Conservation (phyloP, 2,329 filamentous ascomycete genomes). For the Nemania sp. region DNA sequence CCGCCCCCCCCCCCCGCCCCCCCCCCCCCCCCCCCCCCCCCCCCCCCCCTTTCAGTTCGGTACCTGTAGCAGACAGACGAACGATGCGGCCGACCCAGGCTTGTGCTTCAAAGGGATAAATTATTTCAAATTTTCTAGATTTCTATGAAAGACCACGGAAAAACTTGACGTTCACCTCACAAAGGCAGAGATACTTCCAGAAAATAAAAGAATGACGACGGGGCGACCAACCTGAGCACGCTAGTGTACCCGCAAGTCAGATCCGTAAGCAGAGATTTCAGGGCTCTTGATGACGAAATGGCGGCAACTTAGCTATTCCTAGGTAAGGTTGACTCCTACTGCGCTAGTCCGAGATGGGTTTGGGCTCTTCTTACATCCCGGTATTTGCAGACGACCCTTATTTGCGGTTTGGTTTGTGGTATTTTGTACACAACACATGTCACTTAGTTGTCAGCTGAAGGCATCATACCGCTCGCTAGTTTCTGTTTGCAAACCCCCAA, state of each 20-base stretch:
- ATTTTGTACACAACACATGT: too few relatives aligned
- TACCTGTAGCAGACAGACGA: background rate
- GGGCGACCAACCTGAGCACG: background rate
- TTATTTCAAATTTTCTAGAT: too few relatives aligned
- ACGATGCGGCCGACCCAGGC: background rate
- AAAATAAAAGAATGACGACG: background rate
- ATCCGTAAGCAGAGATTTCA: slow-evolving; percentile 24
- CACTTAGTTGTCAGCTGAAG: background rate
- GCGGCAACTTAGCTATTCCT: background rate
- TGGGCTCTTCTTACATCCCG: background rate
- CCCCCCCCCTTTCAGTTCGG: slow-evolving; percentile 4
- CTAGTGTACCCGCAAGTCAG: slow-evolving; percentile 2
- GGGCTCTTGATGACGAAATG: slow-evolving; percentile 29
- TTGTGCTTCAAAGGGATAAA: background rate
- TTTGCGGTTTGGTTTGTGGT: background rate
- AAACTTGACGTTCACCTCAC: too few relatives aligned
- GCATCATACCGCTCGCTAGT: background rate
- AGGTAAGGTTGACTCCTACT: background rate
- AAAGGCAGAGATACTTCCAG: too few relatives aligned
- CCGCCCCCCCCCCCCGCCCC: too few relatives aligned
- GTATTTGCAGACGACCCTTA: slow-evolving; percentile 9
- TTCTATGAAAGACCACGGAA: too few relatives aligned
- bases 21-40: too few relatives aligned
- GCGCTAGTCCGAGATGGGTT: background rate
- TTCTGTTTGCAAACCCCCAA: too few relatives aligned